phyloP scores from a whole-genome alignment of 1,284 basidiomycete genomes.

The Athelia psychrophila region DNA sequence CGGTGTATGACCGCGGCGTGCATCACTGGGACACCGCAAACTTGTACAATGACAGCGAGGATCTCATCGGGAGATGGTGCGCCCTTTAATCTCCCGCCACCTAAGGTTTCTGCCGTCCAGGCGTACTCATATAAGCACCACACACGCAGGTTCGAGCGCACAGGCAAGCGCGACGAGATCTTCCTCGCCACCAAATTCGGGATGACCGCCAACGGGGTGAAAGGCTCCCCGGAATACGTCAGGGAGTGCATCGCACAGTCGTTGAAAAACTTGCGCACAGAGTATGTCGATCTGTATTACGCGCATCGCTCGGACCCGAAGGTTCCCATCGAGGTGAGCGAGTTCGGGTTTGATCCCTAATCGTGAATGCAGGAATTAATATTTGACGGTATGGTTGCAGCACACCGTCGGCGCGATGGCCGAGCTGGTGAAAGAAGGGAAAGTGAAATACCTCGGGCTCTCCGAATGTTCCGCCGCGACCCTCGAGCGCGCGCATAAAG shows the following conservation, averaged over 20 bases:
- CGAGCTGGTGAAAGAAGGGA: constrained; percentile 42
- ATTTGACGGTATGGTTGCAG: too few species aligned
- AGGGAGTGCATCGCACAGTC: constrained; percentile 17
- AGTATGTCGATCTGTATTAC: constrained; percentile 22
- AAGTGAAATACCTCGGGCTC: constrained; percentile 46
- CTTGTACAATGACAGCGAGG: constrained; percentile 19
- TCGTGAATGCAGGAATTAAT: neutral
- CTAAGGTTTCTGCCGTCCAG: too few species aligned
- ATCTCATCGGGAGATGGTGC: constrained; percentile 28
- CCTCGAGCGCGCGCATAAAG: constrained; percentile 47
- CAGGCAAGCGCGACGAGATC: constrained; percentile 36
- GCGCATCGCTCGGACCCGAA: constrained; percentile 20
- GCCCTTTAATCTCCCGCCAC: neutral
- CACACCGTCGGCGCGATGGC: constrained; percentile 34
- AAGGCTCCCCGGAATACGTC: constrained; percentile 26
- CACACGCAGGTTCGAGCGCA: constrained; percentile 30
- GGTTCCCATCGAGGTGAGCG: neutral
- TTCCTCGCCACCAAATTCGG: constrained; percentile 48
- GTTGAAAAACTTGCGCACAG: constrained; percentile 23
- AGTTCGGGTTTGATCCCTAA: too few species aligned
- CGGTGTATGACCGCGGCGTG: constrained; percentile 17
- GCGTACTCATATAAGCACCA: constrained; percentile 6
- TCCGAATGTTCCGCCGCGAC: constrained; percentile 47
- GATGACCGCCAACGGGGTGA: constrained; percentile 7
- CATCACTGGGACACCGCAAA: constrained; percentile 23